Base-by-base conservation (phyloP, 2,329 filamentous ascomycete genomes). In the Zopfia rhizophila region DNA sequence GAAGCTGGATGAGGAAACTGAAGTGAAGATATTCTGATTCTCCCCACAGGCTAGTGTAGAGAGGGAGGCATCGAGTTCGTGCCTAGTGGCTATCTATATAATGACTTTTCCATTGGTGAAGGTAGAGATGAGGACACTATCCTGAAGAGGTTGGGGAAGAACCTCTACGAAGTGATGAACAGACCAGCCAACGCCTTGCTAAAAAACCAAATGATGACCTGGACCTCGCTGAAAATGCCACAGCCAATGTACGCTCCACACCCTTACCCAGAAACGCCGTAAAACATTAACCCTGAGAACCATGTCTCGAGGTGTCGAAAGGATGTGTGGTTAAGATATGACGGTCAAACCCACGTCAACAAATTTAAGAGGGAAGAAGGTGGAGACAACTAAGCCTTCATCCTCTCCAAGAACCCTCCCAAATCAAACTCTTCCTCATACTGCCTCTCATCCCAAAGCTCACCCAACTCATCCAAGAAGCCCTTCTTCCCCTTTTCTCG, bases 371-470 rank as follows among this genome's bases (percentile, higher is more conserved):
- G n/a, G 8, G 24, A 8, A 8, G 24, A 27, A n/a, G n/a, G 8
- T n/a, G 8, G n/a, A 27, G 18, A 6, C 14, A 18, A 28, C 57
- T 55, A 77, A 23, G 66, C 75, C 66, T 91, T 90, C 90, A 99
- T 97, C 59, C 85, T 95, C 72, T 91, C 92, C 76, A 99, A 81
- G 77, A 97, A 99, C 3, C 90, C 92, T 63, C 96, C 91, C 58
- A 99, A 77, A 70, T 97, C 91, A 71, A 97, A 97, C 73, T 96
- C 95, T 76, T 99, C 94, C 74, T 97, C 91, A 72, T 99, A 99
- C 77, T 97, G 92, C 69, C 87, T 87, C 70, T 97, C 93, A 69
- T 99, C 94, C 93, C 94, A 99, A 21, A 99, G 77, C 73, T 99
- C 94, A 46, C 91, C 93, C 46, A 99, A 75, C 66, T 97, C 94